Evolutionary conservation across 495 filamentous ascomycete genomes (phyloP).

Genomic region (Trichoderma parareesei): DNA sequence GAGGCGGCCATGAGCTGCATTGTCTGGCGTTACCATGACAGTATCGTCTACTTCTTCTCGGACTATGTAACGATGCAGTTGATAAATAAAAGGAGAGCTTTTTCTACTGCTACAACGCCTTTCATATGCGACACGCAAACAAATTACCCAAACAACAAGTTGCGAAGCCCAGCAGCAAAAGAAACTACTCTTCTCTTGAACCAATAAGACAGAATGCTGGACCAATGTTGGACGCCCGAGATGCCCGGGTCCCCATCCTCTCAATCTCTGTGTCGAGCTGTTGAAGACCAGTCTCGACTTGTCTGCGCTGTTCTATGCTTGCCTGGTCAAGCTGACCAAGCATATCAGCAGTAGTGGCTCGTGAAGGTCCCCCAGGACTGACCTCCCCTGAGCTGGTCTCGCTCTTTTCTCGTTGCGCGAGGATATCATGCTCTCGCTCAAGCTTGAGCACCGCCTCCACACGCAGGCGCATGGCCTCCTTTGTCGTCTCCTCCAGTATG

Average conservation of each 20-base stretch:
- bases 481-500: constrained; percentile 23
- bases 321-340: neutral
- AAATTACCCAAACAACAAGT: no score
- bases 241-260: neutral
- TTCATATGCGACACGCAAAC: no score
- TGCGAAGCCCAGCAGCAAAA: neutral
- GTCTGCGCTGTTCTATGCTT: neutral
- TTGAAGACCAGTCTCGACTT: neutral
- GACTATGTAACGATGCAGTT: no score
- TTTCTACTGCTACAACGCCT: no score
- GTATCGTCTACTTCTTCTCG: no score
- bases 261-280: neutral
- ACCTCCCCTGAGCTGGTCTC: neutral
- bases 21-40: no score
- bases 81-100: no score
- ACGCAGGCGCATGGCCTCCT: neutral
- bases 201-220: neutral
- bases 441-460: constrained; percentile 5
- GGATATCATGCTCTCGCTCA: neutral
- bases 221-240: neutral
- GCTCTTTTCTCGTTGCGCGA: neutral
- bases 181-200: neutral
- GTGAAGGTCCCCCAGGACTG: neutral
- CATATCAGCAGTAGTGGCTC: neutral
- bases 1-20: no score